Conservation (phyloP, 768 basidiomycete species). For the Dioszegia crocea region DNA sequence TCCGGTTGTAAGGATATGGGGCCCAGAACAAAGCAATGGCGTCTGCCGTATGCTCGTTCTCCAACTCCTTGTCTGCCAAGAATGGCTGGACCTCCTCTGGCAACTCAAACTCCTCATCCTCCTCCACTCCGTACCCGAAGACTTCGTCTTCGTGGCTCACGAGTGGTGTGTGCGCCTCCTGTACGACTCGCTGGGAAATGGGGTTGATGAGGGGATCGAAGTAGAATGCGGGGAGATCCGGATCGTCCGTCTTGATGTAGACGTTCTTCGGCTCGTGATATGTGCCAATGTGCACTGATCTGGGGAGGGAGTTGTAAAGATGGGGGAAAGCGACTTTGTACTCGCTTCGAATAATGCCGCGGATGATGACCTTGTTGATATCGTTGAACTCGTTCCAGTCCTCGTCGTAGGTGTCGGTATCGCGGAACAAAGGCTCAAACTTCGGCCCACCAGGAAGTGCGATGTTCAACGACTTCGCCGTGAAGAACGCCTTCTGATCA, state of each 20-base stretch:
- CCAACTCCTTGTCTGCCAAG: slow-evolving; percentile 69
- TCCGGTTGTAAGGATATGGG: slow-evolving; percentile 87
- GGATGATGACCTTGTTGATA: slow-evolving; percentile 98
- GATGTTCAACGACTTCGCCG: slow-evolving; percentile 64
- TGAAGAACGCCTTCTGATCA: slow-evolving; percentile 96
- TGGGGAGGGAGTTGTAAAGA: slow-evolving; percentile 94
- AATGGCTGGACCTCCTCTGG: slow-evolving; percentile 75
- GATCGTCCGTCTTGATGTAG: slow-evolving; percentile 97
- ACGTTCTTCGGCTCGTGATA: slow-evolving; percentile 96
- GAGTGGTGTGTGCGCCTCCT: slow-evolving; percentile 73
- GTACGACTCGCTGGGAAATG: slow-evolving; percentile 81
- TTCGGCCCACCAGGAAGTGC: slow-evolving; percentile 84
- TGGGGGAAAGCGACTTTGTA: slow-evolving; percentile 99
- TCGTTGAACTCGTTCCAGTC: slow-evolving; percentile 99
- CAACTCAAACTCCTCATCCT: slow-evolving; percentile 78
- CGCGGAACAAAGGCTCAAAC: slow-evolving; percentile 91
- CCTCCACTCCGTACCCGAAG: slow-evolving; percentile 70
- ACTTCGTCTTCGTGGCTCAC: slow-evolving; percentile 87
- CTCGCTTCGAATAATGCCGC: slow-evolving; percentile 95
- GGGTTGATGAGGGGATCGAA: slow-evolving; percentile 99
- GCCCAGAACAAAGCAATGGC: slow-evolving; percentile 99
- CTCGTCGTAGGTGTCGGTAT: slow-evolving; percentile 96
- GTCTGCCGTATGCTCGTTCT: slow-evolving; percentile 89
- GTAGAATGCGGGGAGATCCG: slow-evolving; percentile 98
- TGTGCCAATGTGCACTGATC: slow-evolving; percentile 77